Evolutionary conservation across 805 yeast species (phyloP).

Genomic region (Cyberlindnera japonica): DNA sequence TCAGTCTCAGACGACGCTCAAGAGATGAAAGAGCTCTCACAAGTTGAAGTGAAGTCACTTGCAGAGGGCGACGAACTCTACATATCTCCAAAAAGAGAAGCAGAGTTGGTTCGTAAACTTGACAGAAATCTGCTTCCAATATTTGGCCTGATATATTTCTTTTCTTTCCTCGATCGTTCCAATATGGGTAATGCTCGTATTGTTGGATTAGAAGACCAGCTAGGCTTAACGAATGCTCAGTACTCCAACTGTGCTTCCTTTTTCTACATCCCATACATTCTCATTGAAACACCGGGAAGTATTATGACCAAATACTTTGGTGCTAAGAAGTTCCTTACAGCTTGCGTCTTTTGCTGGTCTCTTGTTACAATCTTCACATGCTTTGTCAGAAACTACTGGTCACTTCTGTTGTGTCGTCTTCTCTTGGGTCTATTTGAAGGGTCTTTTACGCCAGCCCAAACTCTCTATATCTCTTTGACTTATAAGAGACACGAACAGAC

Average conservation of each 20-base stretch:
- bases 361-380: conserved; percentile 18
- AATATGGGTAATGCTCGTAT: conserved; percentile 16
- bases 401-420: conserved; percentile 17
- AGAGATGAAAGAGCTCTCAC: no score
- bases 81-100: no score
- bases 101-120: conserved; percentile 18
- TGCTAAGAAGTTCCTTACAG: conserved; percentile 12
- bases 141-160: conserved; percentile 14
- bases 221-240: conserved; percentile 9
- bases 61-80: no score
- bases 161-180: conserved; percentile 20
- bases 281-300: conserved; percentile 21
- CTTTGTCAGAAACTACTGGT: conserved; percentile 15
- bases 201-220: conserved; percentile 7
- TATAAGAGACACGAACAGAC: conserved; percentile 24
- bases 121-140: conserved; percentile 18
- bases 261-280: conserved; percentile 19
- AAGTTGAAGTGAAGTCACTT: no score
- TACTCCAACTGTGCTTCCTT: conserved; percentile 15
- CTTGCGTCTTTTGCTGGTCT: conserved; percentile 18
- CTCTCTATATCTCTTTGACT: conserved; percentile 26
- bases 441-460: conserved; percentile 17
- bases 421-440: conserved; percentile 22
- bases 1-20: no score
- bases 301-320: conserved; percentile 20